Percentiles rank a stretch among this genome's conserved stretches.
These are phyloP conservation scores for Camelina sativa DNA, from an alignment of 345 rosid species.

Conservation along the genomic window DNA sequence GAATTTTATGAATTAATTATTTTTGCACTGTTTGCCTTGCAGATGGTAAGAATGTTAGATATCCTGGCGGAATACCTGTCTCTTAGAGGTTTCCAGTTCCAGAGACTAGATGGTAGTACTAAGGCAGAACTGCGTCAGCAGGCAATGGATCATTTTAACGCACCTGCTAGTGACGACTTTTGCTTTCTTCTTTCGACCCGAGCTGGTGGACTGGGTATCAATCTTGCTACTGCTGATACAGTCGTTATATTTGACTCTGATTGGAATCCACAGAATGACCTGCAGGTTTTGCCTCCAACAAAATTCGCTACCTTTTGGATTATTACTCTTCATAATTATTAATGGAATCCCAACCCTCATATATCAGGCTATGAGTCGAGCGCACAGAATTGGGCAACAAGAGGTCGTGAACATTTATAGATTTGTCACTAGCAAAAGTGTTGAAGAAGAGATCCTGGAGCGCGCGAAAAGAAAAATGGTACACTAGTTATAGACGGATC, in stretches of 20 bases:
- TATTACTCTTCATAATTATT: slow-evolving; percentile 22
- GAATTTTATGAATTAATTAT: slow-evolving; percentile 16
- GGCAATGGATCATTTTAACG: slow-evolving; percentile 99
- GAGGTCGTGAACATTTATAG: slow-evolving; percentile 98
- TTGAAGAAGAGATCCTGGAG: slow-evolving; percentile 98
- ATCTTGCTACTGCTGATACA: slow-evolving; percentile 98
- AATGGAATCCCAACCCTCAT: slow-evolving; percentile 26
- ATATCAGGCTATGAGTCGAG: slow-evolving; percentile 98
- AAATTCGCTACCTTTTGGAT: slow-evolving; percentile 4
- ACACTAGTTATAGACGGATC: slow-evolving; percentile 23
- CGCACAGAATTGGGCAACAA: slow-evolving; percentile 99
- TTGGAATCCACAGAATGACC: slow-evolving; percentile 99
- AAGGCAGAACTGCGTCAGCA: slow-evolving; percentile 99
- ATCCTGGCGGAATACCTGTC: slow-evolving; percentile 92
- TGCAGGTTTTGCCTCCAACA: slow-evolving; percentile 62
- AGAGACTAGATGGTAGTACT: slow-evolving; percentile 99
- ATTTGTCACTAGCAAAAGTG: slow-evolving; percentile 99
- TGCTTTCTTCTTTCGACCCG: slow-evolving; percentile 99
- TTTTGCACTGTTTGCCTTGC: slow-evolving; percentile 38
- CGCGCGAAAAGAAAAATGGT: slow-evolving; percentile 99
- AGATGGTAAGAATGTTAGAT: slow-evolving; percentile 99
- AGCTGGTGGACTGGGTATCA: slow-evolving; percentile 99
- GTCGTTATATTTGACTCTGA: slow-evolving; percentile 99
- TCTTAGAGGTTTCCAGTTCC: slow-evolving; percentile 93
- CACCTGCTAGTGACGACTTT: slow-evolving; percentile 98